phyloP scores from a whole-genome alignment of 441 rosid genomes.

The Corymbia citriodora region DNA sequence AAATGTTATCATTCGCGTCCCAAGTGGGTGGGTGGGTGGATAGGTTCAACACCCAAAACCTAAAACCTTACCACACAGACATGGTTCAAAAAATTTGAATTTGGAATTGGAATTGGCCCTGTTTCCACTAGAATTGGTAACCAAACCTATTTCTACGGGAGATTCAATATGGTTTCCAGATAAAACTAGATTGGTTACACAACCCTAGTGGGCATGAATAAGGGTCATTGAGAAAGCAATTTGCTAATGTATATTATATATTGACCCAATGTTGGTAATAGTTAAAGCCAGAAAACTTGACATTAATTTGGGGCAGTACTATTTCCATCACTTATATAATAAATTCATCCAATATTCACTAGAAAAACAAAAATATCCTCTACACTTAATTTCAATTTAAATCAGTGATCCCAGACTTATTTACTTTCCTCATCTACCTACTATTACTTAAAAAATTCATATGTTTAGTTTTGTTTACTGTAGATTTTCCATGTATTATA shows the following conservation, averaged over 20 bases:
- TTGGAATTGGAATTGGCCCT: accelerated
- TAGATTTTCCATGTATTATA: too few species aligned
- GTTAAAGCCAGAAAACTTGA: not conserved
- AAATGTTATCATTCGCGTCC: not conserved
- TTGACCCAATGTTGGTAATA: not conserved
- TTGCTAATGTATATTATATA: not conserved
- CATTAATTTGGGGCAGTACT: not conserved
- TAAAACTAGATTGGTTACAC: not conserved
- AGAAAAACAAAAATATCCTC: too few species aligned
- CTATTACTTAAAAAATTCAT: too few species aligned
- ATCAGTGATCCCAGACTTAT: too few species aligned
- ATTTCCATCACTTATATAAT: too few species aligned
- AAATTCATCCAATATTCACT: too few species aligned
- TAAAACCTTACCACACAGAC: too few species aligned
- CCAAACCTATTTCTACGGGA: not conserved
- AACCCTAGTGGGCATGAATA: not conserved
- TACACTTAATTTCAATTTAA: too few species aligned
- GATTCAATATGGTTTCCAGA: accelerated
- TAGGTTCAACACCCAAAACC: not conserved
- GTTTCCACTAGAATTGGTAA: not conserved
- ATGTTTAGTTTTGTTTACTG: too few species aligned
- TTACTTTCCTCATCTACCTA: too few species aligned
- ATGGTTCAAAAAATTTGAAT: not conserved
- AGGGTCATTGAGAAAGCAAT: not conserved
- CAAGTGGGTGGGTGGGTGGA: not conserved